Conservation (phyloP, 441 rosid genomes). For the Adansonia grandidieri region DNA sequence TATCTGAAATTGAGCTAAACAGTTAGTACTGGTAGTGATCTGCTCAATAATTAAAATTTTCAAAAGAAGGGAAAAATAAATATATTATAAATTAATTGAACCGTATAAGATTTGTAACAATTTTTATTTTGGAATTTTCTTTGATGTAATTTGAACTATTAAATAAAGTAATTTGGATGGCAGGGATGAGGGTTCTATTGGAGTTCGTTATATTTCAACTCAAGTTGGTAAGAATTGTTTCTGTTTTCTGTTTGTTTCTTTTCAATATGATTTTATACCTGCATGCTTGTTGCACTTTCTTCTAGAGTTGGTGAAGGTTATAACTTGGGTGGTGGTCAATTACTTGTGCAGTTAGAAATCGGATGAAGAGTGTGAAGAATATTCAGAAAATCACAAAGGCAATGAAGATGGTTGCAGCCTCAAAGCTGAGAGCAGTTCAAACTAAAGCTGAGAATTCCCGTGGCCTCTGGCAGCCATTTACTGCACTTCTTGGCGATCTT, state of each 20-base stretch:
- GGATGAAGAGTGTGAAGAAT: slow-evolving; percentile 98
- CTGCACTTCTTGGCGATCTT: slow-evolving; percentile 30
- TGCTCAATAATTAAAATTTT: background rate
- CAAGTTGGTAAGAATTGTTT: slow-evolving; percentile 68
- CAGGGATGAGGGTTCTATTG: slow-evolving; percentile 80
- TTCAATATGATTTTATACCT: background rate
- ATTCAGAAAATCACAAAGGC: slow-evolving; percentile 98
- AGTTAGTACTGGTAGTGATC: background rate
- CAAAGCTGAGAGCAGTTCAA: slow-evolving; percentile 88
- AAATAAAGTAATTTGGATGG: slow-evolving; percentile 31
- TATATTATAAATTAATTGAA: background rate
- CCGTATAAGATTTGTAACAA: background rate
- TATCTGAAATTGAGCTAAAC: background rate
- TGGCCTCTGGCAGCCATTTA: slow-evolving; percentile 95
- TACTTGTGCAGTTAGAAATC: slow-evolving; percentile 69
- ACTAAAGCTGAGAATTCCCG: slow-evolving; percentile 86
- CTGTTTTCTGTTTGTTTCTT: background rate
- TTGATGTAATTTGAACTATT: background rate
- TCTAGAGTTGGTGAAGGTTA: background rate
- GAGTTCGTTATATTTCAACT: slow-evolving; percentile 78
- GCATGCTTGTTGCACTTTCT: background rate
- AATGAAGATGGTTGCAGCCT: slow-evolving; percentile 99
- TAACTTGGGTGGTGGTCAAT: background rate
- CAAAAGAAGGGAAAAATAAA: background rate
- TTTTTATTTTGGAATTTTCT: background rate